Evolutionary conservation across 257 asterid genomes (phyloP), one percentile per base, ranked within the genome.

Genomic region (Nicotiana obtusifolia): DNA sequence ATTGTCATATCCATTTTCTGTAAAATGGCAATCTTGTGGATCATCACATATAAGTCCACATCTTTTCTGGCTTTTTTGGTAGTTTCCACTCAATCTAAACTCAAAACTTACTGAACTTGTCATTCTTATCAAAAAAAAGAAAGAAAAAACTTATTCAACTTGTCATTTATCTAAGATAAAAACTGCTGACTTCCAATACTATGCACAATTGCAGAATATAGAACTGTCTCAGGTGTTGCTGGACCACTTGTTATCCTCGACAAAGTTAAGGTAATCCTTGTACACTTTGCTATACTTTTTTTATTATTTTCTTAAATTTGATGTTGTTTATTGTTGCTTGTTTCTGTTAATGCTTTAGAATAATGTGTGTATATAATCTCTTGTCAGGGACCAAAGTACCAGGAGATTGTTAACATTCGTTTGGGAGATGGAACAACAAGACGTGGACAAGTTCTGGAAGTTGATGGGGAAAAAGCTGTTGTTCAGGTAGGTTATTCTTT

Each of bases 161-260:
- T 28, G 47, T 65, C 44, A 24, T 14, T 19, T 65, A 14, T 65
- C 8, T 24, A 28, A 35, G 75, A 65, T 19, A 11, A 19, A 44
- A 68, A n/a, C 37, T 59, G 26, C 64, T 16, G 28, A 33, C 77
- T 47, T 68, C 77, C 47, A 68, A 47, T 68, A 33, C 26, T 47
- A 19, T 68, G 47, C 19, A 35, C 10, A 49, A 49, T 54, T 69
- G 37, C 81, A 96, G 99, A 96, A 88, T 96, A 96, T 79, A 92
- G 99, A 86, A 96, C 99, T 77, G 98, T 96, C 84, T 96, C 98
- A 60, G 98, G 99, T 84, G 99, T 94, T 81, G 99, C 99, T 83
- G 99, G 99, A 62, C 99, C 99, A 2, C 62, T 96, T 54, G 99
- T 96, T 84, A 96, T 96, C 83, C 97, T 96, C n/a, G 99, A 96